Base-by-base conservation (phyloP, 352 stramenopile genomes). In the Phytophthora fragariae region DNA sequence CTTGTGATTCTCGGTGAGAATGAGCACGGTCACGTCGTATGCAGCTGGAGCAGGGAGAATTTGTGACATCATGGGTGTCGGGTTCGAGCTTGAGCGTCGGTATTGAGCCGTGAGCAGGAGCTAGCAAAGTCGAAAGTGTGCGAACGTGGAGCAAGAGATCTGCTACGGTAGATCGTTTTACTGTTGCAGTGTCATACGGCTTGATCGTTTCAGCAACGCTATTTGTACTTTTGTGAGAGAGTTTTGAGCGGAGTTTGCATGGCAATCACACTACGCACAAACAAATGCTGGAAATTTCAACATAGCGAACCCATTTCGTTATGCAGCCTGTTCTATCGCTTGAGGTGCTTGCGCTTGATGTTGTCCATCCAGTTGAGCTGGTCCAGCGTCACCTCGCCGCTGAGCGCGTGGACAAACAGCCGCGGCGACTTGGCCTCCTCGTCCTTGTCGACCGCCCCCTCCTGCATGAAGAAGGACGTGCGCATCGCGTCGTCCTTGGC, bases 291-390 rank as follows among this genome's bases (percentile, higher is more conserved):
- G 15, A 49, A 19, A 6, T 41, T 41, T 8, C 35, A 12, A 41
- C 35, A 8, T 12, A 41, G 41, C 14, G 35, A 41, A 41, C 35
- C 35, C 35, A 41, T 41, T 41, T 41, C 41, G 41, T 19, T 49
- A 49, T 49, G 35, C 35, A 41, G 35, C 35, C 29, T 52, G 57
- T 12, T 72, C 58, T 77, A 83, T 73, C 66, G 57, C 52, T 80
- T 78, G 33, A 90, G 68, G 69, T 92, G 81, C 61, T 92, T 92
- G 62, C 83, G 83, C 66, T 92, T 92, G 68, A 95, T 77, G 65
- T 95, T 92, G 41, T 83, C 84, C 84, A 93, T 95, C 88, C 86
- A 95, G 68, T 89, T 84, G 11, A 93, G 73, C 64, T 95, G 88
- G 46, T 86, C 77, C 33, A 87, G 68, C 29, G 56, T 72, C 19